A percentile compares a stretch with the other conserved stretches of the same genome.
These are phyloP conservation scores for Croton setiger DNA, from an alignment of 441 rosid genomes.

Conservation along the genomic window DNA sequence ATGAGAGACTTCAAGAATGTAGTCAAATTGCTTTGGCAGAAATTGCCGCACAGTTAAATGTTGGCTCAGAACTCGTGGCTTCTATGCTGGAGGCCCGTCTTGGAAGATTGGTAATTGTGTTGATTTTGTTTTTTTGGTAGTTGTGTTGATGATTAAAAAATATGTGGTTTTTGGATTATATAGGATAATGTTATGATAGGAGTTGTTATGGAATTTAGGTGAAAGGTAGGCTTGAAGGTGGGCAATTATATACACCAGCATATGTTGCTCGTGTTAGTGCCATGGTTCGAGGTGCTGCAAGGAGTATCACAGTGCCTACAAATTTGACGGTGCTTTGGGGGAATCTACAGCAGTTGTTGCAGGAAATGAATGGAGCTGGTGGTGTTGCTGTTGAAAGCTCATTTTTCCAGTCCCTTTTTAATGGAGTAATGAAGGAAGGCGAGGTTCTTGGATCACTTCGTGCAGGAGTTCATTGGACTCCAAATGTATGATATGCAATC, in stretches of 20 bases:
- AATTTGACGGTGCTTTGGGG: constrained; percentile 73
- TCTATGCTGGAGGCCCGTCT: constrained; percentile 90
- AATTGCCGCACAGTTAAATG: constrained; percentile 81
- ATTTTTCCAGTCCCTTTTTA: constrained; percentile 84
- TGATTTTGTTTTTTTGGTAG: constrained; percentile 1
- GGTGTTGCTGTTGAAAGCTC: constrained; percentile 81
- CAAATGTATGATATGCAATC: constrained; percentile 54
- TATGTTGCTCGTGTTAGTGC: constrained; percentile 92
- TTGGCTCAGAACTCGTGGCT: constrained; percentile 78
- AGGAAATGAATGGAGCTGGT: constrained; percentile 87
- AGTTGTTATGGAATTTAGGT: constrained; percentile 44
- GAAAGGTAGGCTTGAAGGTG: constrained; percentile 98
- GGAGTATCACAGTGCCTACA: constrained; percentile 85
- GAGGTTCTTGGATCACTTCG: constrained; percentile 92
- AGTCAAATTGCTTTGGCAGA: constrained; percentile 91
- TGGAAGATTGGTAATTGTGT: constrained; percentile 65
- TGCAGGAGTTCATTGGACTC: constrained; percentile 97
- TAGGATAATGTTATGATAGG: constrained; percentile 12
- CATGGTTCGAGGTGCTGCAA: constrained; percentile 93
- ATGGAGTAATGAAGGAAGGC: constrained; percentile 71
- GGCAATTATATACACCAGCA: constrained; percentile 90
- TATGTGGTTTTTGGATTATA: not conserved
- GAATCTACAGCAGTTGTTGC: constrained; percentile 77
- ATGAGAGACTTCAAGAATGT: constrained; percentile 94
- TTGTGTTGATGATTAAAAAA: too few species aligned